A percentile compares a stretch with the other conserved stretches of the same genome.
These are phyloP conservation scores for Amylostereum areolatum DNA, from an alignment of 1,284 basidiomycete species.

Conservation along the genomic window DNA sequence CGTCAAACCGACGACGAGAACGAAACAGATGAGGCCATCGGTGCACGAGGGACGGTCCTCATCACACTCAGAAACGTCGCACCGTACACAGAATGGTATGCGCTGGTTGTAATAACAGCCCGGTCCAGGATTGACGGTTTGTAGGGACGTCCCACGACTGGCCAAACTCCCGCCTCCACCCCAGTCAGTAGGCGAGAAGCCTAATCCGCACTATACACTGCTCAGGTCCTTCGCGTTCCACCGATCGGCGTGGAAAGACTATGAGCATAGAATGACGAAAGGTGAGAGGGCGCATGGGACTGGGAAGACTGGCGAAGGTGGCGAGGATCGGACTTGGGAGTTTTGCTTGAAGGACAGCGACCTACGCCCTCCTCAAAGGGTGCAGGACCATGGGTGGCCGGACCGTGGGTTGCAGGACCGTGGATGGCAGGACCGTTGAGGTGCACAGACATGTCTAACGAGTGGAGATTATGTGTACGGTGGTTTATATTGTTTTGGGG, in stretches of 20 bases:
- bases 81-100: conserved; percentile 87
- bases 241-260: conserved; percentile 71
- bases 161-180: conserved; percentile 69
- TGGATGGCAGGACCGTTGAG: too few relatives aligned
- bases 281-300: conserved; percentile 65
- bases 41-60: conserved; percentile 64
- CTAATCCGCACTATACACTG: conserved; percentile 67
- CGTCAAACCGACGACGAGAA: conserved; percentile 15
- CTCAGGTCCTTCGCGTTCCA: conserved; percentile 83
- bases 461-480: neutral
- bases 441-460: too few relatives aligned
- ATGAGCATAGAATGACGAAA: conserved; percentile 89
- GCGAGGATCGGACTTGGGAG: conserved; percentile 77
- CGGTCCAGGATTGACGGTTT: conserved; percentile 5
- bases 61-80: conserved; percentile 83
- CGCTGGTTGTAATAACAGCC: conserved; percentile 5
- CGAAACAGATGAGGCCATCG: conserved; percentile 20
- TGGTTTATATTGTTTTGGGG: too few relatives aligned
- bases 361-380: neutral
- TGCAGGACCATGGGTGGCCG: neutral
- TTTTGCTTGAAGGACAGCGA: conserved; percentile 47
- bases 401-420: too few relatives aligned
- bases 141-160: conserved; percentile 72
- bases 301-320: conserved; percentile 63
- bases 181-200: conserved; percentile 32